A percentile compares a stretch with the other conserved stretches of the same genome.
These are phyloP conservation scores for Penicillium griseofulvum DNA, from an alignment of 2,329 filamentous ascomycete genomes.

Conservation along the genomic window DNA sequence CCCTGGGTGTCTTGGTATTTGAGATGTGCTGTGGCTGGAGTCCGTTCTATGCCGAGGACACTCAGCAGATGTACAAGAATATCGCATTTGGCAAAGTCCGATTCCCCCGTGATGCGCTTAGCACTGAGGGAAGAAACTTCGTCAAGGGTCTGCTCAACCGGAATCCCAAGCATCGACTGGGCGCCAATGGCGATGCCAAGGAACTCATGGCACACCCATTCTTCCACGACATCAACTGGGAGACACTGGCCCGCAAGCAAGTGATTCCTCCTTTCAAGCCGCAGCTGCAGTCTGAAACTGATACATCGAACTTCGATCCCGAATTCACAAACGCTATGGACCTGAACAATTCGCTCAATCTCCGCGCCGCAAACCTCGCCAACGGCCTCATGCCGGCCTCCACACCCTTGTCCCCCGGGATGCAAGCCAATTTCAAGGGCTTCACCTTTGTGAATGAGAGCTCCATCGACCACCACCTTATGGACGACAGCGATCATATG, in stretches of 20 bases:
- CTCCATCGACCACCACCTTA: slow-evolving; percentile 67
- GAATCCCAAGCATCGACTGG: slow-evolving; percentile 92
- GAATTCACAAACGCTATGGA: slow-evolving; percentile 96
- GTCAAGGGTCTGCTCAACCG: slow-evolving; percentile 96
- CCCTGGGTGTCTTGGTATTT: slow-evolving; percentile 91
- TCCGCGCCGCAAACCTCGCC: slow-evolving; percentile 81
- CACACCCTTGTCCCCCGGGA: slow-evolving; percentile 88
- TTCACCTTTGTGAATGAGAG: slow-evolving; percentile 99
- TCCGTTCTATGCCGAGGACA: slow-evolving; percentile 97
- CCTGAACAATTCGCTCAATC: slow-evolving; percentile 82
- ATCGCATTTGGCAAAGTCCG: slow-evolving; percentile 98
- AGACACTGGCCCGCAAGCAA: slow-evolving; percentile 79
- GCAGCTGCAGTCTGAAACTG: slow-evolving; percentile 90
- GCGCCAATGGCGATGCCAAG: slow-evolving; percentile 84
- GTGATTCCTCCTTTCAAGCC: slow-evolving; percentile 97
- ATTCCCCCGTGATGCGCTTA: slow-evolving; percentile 91
- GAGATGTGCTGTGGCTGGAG: slow-evolving; percentile 99
- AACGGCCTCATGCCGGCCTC: slow-evolving; percentile 78
- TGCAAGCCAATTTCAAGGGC: slow-evolving; percentile 96
- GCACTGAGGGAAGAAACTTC: slow-evolving; percentile 92
- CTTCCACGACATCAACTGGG: slow-evolving; percentile 93
- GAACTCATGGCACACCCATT: slow-evolving; percentile 94
- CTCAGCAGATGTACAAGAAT: slow-evolving; percentile 99
- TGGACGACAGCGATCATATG: slow-evolving; percentile 40
- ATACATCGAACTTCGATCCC: slow-evolving; percentile 97